Percentiles rank a stretch among this genome's conserved stretches.
Evolutionary conservation across 805 yeast genomes (phyloP).

Genomic region (Candida peoriensis): DNA sequence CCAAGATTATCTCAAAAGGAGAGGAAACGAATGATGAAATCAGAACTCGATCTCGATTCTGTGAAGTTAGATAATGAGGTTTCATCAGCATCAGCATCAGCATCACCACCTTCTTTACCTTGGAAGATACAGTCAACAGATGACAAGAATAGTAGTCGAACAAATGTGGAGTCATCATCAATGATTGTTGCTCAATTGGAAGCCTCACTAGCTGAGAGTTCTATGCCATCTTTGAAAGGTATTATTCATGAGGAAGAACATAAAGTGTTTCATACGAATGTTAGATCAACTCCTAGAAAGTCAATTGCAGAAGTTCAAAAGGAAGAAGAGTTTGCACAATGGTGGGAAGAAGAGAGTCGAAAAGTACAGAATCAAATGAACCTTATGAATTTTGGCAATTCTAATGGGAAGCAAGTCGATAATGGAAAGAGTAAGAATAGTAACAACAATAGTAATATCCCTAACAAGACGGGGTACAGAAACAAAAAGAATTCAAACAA

Average conservation of each 20-base stretch:
- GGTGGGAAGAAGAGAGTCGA: slow-evolving; percentile 85
- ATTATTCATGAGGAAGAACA: slow-evolving; percentile 43
- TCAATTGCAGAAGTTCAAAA: slow-evolving; percentile 68
- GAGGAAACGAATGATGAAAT: slow-evolving; percentile 39
- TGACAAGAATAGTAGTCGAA: slow-evolving; percentile 1
- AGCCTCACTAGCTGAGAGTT: slow-evolving; percentile 4
- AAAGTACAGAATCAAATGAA: slow-evolving; percentile 46
- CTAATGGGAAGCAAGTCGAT: not conserved
- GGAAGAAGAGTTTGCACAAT: slow-evolving; percentile 77
- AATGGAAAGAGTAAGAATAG: slow-evolving; percentile 1
- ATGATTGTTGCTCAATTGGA: slow-evolving; percentile 17
- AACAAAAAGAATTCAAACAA: too few species aligned
- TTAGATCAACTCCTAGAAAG: slow-evolving; percentile 22
- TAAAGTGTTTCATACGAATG: slow-evolving; percentile 30
- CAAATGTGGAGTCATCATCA: slow-evolving; percentile 13
- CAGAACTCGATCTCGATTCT: slow-evolving; percentile 56
- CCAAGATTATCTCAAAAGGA: slow-evolving; percentile 11
- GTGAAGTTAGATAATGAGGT: slow-evolving; percentile 29
- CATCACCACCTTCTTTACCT: slow-evolving; percentile 8
- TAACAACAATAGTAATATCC: too few species aligned
- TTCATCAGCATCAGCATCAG: slow-evolving; percentile 4
- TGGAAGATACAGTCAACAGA: slow-evolving; percentile 16
- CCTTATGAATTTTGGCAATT: not conserved
- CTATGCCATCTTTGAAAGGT: slow-evolving; percentile 34
- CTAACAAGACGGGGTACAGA: too few species aligned